Percentiles rank a stretch among this genome's conserved stretches.
Conservation (phyloP, 2,329 filamentous ascomycete species). For the Acarospora socialis region DNA sequence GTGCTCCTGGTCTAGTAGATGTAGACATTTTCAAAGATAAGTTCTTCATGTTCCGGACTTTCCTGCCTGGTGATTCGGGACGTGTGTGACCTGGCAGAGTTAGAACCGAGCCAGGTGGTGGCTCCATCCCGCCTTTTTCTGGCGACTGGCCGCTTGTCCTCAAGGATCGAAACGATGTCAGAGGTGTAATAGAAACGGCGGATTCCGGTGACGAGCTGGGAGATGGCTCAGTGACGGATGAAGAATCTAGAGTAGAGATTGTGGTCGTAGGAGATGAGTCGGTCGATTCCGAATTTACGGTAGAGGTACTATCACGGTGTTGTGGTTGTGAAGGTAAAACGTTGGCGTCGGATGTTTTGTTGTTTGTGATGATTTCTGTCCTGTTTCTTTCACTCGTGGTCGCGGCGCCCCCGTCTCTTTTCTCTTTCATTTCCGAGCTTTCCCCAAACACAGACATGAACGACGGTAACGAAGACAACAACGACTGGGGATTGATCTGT, state of each 20-base stretch:
- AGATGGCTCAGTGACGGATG: slow-evolving; percentile 76
- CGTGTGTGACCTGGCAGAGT: slow-evolving; percentile 10
- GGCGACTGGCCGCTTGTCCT: slow-evolving; percentile 13
- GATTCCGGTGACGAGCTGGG: slow-evolving; percentile 89
- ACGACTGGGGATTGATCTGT: slow-evolving; percentile 11
- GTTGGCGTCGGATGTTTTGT: slow-evolving; percentile 2
- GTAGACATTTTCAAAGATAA: slow-evolving; percentile 46
- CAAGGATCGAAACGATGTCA: slow-evolving; percentile 29
- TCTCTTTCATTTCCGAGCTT: slow-evolving; percentile 3
- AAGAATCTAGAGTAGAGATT: slow-evolving; percentile 81
- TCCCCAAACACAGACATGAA: slow-evolving; percentile 15
- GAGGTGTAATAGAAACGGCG: slow-evolving; percentile 56
- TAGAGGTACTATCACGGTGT: slow-evolving; percentile 53
- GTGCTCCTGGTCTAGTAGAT: slow-evolving; percentile 9
- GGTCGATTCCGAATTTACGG: slow-evolving; percentile 65
- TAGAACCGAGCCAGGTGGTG: slow-evolving; percentile 12
- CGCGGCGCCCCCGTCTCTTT: not conserved
- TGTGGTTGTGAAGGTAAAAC: slow-evolving; percentile 6
- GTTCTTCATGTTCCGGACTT: slow-evolving; percentile 45
- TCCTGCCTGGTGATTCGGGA: slow-evolving; percentile 13
- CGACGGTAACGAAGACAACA: slow-evolving; percentile 13
- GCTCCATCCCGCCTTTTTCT: slow-evolving; percentile 7
- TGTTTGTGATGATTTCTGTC: not conserved
- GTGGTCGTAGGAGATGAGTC: slow-evolving; percentile 94
- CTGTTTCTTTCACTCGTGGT: slow-evolving; percentile 3